These are phyloP conservation scores for Alnus rubra DNA, from an alignment of 306 rosid species.

Conservation along the genomic window DNA sequence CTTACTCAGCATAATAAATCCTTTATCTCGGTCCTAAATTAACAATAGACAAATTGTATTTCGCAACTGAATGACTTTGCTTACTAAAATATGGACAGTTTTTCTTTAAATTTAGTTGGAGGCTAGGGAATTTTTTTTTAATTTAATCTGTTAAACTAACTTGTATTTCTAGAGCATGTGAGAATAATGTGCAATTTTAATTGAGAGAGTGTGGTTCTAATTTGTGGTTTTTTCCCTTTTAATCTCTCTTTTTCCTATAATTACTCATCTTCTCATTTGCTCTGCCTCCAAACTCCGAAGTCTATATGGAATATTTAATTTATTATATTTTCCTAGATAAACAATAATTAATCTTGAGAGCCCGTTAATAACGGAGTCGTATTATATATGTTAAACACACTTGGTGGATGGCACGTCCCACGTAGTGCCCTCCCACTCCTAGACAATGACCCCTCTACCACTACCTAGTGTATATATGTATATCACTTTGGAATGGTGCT, in stretches of 20 bases:
- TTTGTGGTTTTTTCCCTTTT: not conserved
- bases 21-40: no score
- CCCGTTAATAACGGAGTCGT: not conserved
- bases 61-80: no score
- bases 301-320: no score
- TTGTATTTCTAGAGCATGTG: no score
- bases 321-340: not conserved
- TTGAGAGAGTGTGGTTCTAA: not conserved
- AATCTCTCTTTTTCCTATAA: not conserved
- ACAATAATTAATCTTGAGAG: not conserved
- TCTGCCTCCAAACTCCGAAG: not conserved
- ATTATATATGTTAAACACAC: not conserved
- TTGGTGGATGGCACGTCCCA: slow-evolving; percentile 49
- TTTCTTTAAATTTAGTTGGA: no score
- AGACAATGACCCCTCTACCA: not conserved
- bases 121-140: no score
- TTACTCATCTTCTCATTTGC: not conserved
- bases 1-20: no score
- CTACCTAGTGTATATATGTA: slow-evolving; percentile 5
- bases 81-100: no score
- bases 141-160: no score
- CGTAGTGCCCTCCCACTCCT: slow-evolving; percentile 46
- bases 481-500: not conserved
- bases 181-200: no score
- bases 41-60: no score